phyloP scores from a whole-genome alignment of 2,329 filamentous ascomycete genomes.

The Colletotrichum tanaceti region DNA sequence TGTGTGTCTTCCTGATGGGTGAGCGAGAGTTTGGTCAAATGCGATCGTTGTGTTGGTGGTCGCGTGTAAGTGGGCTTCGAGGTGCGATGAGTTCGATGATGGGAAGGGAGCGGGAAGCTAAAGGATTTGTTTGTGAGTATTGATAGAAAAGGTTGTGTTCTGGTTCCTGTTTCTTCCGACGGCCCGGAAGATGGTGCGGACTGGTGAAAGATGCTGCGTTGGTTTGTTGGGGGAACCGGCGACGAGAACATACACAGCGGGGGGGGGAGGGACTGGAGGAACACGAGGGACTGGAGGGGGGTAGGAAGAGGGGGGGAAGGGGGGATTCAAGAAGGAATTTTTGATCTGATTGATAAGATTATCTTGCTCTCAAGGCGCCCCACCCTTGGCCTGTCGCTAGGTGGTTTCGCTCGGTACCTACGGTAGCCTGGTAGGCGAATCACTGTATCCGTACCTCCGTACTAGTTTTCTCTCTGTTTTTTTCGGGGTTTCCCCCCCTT shows the following conservation, averaged over 20 bases:
- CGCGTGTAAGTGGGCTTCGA: not conserved
- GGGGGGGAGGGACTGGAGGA: constrained; percentile 42
- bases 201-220: not conserved
- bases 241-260: constrained; percentile 33
- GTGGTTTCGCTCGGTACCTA: not conserved
- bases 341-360: constrained; percentile 63
- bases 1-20: not conserved
- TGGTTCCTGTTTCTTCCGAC: constrained; percentile 12
- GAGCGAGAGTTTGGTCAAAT: not conserved
- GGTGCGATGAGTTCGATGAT: not conserved
- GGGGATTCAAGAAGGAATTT: constrained; percentile 39
- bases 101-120: too few relatives aligned
- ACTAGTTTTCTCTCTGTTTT: not conserved
- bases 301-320: constrained; percentile 1
- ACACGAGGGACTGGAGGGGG: constrained; percentile 27
- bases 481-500: not conserved
- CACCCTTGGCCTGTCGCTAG: constrained; percentile 35
- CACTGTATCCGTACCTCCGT: too few relatives aligned
- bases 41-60: not conserved
- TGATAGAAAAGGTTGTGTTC: not conserved
- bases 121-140: not conserved
- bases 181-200: not conserved
- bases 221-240: constrained; percentile 28
- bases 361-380: constrained; percentile 35
- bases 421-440: too few relatives aligned